Conservation (phyloP, 1,284 basidiomycete species). For the Ceratobasidium sp. region DNA sequence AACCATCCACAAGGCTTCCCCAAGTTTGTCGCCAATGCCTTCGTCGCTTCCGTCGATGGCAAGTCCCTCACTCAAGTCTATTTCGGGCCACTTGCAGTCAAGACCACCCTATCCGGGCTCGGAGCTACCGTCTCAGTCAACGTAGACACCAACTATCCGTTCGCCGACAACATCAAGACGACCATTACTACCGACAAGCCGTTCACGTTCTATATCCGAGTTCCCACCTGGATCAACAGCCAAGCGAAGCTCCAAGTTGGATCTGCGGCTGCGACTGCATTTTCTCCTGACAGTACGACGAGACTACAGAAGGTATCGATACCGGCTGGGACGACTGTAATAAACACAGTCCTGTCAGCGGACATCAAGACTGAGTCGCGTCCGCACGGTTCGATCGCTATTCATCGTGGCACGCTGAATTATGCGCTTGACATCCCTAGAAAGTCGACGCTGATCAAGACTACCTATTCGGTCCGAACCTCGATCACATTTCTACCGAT, state of each 20-base stretch:
- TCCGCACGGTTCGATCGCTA: conserved; percentile 61
- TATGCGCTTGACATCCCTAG: conserved; percentile 62
- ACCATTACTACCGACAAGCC: conserved; percentile 58
- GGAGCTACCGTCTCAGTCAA: conserved; percentile 52
- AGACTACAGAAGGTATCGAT: conserved; percentile 58
- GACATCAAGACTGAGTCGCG: conserved; percentile 60
- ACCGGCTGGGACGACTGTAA: conserved; percentile 56
- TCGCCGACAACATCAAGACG: conserved; percentile 60
- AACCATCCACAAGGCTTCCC: conserved; percentile 67
- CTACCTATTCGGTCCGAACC: conserved; percentile 9
- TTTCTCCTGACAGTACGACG: conserved; percentile 53
- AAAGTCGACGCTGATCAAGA: conserved; percentile 51
- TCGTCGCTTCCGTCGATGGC: conserved; percentile 59
- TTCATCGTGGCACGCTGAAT: conserved; percentile 65
- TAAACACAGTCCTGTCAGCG: conserved; percentile 58
- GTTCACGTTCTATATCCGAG: conserved; percentile 63
- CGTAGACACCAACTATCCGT: conserved; percentile 63
- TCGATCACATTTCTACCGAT: background rate
- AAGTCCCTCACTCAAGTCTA: conserved; percentile 62
- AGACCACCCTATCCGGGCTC: conserved; percentile 57
- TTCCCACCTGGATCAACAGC: conserved; percentile 61
- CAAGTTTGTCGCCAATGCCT: conserved; percentile 66
- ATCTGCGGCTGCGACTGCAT: conserved; percentile 50
- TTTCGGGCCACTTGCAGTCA: conserved; percentile 60
- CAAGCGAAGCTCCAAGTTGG: conserved; percentile 60